phyloP scores from a whole-genome alignment of 176 grass and related monocot genomes.

The Zoysia japonica region DNA sequence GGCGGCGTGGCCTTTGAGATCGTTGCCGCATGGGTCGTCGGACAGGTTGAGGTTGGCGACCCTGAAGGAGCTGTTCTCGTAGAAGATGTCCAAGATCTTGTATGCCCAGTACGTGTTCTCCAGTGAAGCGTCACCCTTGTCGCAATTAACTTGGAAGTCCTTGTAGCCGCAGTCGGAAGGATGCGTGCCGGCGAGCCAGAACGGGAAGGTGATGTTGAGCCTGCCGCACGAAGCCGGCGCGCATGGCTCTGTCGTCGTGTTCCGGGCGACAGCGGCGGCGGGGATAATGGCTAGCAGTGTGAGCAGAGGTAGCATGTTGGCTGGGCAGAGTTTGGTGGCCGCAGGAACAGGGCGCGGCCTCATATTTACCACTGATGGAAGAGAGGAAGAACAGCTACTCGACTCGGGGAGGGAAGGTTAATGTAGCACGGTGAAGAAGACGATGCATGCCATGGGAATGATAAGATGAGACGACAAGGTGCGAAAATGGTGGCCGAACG shows the following conservation, averaged over 20 bases:
- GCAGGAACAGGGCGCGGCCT: not conserved
- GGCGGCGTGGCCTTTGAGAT: not conserved
- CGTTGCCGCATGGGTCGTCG: not conserved
- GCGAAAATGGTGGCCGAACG: not conserved
- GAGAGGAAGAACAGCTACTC: not conserved
- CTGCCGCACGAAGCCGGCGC: slow-evolving; percentile 23
- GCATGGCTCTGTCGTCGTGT: not conserved
- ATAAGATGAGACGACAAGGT: not conserved
- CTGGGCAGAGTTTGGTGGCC: not conserved
- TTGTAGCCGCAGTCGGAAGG: slow-evolving; percentile 32
- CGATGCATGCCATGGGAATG: not conserved
- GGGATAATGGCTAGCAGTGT: not conserved
- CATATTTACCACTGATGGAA: not conserved
- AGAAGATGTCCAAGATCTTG: slow-evolving; percentile 25
- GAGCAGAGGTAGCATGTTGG: not conserved
- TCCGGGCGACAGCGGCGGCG: not conserved
- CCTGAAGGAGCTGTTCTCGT: slow-evolving; percentile 29
- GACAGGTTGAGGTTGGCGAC: not conserved
- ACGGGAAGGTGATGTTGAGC: slow-evolving; percentile 45
- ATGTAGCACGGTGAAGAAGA: not conserved
- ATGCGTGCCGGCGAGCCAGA: slow-evolving; percentile 48
- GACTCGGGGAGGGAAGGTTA: not conserved
- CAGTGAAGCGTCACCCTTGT: not conserved
- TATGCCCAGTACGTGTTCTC: not conserved
- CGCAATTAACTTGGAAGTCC: slow-evolving; percentile 24